phyloP scores from a whole-genome alignment of 805 yeast species.

The Sugiyamaella lignohabitans region DNA sequence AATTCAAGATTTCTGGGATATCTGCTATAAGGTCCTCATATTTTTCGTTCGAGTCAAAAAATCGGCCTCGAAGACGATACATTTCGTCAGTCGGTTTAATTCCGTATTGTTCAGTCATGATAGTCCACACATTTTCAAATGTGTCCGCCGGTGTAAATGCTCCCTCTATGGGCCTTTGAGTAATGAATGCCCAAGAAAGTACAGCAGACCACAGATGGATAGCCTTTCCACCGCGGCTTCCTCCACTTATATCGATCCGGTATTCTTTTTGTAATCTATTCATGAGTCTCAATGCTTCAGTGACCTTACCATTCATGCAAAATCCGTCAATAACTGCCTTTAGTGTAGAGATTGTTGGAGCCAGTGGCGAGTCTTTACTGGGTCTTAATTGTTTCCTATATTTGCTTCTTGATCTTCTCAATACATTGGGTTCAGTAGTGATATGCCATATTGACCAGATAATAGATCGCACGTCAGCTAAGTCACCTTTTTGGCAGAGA shows the following conservation, averaged over 20 bases:
- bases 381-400: neutral
- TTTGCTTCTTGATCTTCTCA: neutral
- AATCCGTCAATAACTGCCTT: conserved; percentile 24
- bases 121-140: conserved; percentile 10
- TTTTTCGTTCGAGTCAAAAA: neutral
- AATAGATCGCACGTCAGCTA: conserved; percentile 20
- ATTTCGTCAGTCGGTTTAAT: conserved; percentile 9
- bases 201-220: conserved; percentile 21
- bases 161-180: conserved; percentile 1
- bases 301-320: conserved; percentile 21
- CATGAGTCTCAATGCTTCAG: conserved; percentile 22
- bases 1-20: conserved; percentile 1
- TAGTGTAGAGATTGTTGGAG: conserved; percentile 21
- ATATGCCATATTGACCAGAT: conserved; percentile 28
- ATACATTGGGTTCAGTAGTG: neutral
- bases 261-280: conserved; percentile 15
- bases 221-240: conserved; percentile 11
- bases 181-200: conserved; percentile 19
- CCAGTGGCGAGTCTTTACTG: conserved; percentile 11
- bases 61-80: conserved; percentile 9
- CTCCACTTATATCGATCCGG: conserved; percentile 14
- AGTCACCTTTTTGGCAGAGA: conserved; percentile 25
- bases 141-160: conserved; percentile 8
- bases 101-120: conserved; percentile 2
- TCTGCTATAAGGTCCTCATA: conserved; percentile 1